Evolutionary conservation across 2,329 filamentous ascomycete genomes (phyloP).

Genomic region (Colletotrichum australisinense): DNA sequence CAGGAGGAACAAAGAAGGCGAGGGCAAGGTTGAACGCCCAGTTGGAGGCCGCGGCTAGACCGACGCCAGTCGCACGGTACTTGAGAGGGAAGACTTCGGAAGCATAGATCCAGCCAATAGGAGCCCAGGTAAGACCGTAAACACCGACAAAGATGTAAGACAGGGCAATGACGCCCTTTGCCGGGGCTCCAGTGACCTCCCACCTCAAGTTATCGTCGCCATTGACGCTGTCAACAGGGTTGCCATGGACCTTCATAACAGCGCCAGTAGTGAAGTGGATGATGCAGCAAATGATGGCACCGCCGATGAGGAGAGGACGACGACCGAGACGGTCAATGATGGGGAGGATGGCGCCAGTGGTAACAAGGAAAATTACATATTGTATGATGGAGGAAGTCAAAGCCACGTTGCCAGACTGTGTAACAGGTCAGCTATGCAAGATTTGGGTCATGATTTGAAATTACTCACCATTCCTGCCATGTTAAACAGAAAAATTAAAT

Average conservation of each 20-base stretch:
- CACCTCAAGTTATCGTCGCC: slow-evolving; percentile 59
- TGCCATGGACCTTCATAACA: slow-evolving; percentile 61
- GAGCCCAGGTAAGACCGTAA: slow-evolving; percentile 46
- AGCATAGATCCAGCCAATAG: slow-evolving; percentile 46
- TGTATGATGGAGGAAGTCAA: slow-evolving; percentile 65
- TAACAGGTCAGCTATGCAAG: neutral
- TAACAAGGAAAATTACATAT: slow-evolving; percentile 66
- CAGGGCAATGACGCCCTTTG: slow-evolving; percentile 62
- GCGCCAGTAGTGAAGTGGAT: slow-evolving; percentile 61
- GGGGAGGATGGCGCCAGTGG: slow-evolving; percentile 60
- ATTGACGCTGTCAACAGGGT: slow-evolving; percentile 54
- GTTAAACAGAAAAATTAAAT: slow-evolving; percentile 40
- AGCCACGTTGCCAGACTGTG: slow-evolving; percentile 41
- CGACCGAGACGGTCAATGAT: slow-evolving; percentile 62
- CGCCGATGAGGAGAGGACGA: slow-evolving; percentile 57
- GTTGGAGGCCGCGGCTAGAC: slow-evolving; percentile 62
- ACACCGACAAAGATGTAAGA: slow-evolving; percentile 59
- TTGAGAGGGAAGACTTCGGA: slow-evolving; percentile 55
- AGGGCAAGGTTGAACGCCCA: slow-evolving; percentile 64
- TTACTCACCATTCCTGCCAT: too few relatives aligned
- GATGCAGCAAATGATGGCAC: slow-evolving; percentile 56
- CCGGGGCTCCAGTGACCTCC: slow-evolving; percentile 55
- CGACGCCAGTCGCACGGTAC: slow-evolving; percentile 64
- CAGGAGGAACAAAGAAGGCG: slow-evolving; percentile 58
- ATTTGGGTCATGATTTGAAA: too few relatives aligned